Evolutionary conservation across 2,329 filamentous ascomycete species (phyloP).

Genomic region (Fusarium verrucosum): DNA sequence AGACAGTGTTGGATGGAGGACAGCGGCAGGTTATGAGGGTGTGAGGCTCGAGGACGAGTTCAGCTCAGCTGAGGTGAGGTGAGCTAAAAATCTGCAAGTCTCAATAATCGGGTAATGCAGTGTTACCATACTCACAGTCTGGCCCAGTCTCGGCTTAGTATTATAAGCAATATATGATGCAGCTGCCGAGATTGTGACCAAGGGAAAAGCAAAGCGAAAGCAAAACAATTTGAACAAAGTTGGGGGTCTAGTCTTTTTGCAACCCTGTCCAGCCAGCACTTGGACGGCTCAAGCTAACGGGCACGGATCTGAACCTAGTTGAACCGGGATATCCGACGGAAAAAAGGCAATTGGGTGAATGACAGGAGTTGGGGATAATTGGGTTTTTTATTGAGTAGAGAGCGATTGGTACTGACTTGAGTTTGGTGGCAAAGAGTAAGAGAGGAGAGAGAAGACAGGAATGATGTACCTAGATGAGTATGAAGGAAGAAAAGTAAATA

Average conservation of each 20-base stretch:
- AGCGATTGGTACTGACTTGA: neutral
- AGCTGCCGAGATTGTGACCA: slow-evolving; percentile 7
- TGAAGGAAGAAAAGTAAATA: slow-evolving; percentile 3
- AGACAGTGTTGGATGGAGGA: neutral
- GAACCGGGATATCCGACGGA: slow-evolving; percentile 33
- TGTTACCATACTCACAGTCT: slow-evolving; percentile 32
- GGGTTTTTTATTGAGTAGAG: neutral
- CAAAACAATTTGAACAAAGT: slow-evolving; percentile 11
- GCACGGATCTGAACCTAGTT: slow-evolving; percentile 20
- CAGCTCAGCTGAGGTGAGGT: slow-evolving; percentile 10
- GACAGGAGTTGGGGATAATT: neutral
- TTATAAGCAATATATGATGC: neutral
- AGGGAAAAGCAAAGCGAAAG: neutral
- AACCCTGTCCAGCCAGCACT: slow-evolving; percentile 17
- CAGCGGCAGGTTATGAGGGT: neutral
- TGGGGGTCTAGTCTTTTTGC: slow-evolving; percentile 19
- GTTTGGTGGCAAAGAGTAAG: slow-evolving; percentile 3
- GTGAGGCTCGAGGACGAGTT: neutral
- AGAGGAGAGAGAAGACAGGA: neutral
- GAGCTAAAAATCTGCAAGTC: slow-evolving; percentile 21
- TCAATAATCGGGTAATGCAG: slow-evolving; percentile 13
- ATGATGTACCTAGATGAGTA: neutral
- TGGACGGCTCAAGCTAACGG: slow-evolving; percentile 20
- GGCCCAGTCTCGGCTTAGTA: slow-evolving; percentile 1
- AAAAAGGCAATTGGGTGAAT: neutral